phyloP scores from a whole-genome alignment of 805 yeast species.

The Jamesozyma gamospora region DNA sequence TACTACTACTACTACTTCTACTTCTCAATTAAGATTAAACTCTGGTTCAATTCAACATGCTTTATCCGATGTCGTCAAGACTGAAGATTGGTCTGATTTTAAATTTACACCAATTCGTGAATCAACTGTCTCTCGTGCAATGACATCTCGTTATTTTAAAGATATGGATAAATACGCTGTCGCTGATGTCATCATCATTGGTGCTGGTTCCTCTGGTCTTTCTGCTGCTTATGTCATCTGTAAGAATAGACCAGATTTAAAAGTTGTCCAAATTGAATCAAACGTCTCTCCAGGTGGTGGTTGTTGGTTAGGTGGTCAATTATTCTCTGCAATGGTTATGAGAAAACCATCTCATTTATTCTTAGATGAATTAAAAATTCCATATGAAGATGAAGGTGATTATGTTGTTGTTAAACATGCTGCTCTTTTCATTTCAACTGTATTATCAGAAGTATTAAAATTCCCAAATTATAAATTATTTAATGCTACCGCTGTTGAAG shows the following conservation, averaged over 20 bases:
- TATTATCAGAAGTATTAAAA: conserved; percentile 55
- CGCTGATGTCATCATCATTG: conserved; percentile 63
- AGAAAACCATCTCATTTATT: conserved; percentile 71
- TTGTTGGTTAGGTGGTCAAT: conserved; percentile 67
- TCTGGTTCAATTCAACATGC: conserved; percentile 19
- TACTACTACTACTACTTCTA: conserved; percentile 11
- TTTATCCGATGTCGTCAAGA: conserved; percentile 24
- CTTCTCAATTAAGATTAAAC: conserved; percentile 7
- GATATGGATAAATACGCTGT: conserved; percentile 69
- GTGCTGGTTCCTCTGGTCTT: conserved; percentile 72
- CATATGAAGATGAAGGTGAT: conserved; percentile 71
- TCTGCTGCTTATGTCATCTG: conserved; percentile 69
- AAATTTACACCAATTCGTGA: conserved; percentile 65
- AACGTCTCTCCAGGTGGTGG: conserved; percentile 77
- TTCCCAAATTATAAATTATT: conserved; percentile 69
- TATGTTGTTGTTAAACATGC: conserved; percentile 76
- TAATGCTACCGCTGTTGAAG: conserved; percentile 76
- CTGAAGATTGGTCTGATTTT: conserved; percentile 55
- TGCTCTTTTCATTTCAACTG: conserved; percentile 63
- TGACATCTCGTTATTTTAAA: conserved; percentile 64
- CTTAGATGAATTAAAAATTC: conserved; percentile 51
- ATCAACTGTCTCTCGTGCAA: conserved; percentile 70
- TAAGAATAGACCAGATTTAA: conserved; percentile 64
- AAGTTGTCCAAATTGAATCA: conserved; percentile 64
- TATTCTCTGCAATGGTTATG: conserved; percentile 69